Percentiles rank a stretch among this genome's conserved stretches.
Evolutionary conservation across 2,329 filamentous ascomycete genomes (phyloP).

Genomic region (Neonectria neomacrospora): DNA sequence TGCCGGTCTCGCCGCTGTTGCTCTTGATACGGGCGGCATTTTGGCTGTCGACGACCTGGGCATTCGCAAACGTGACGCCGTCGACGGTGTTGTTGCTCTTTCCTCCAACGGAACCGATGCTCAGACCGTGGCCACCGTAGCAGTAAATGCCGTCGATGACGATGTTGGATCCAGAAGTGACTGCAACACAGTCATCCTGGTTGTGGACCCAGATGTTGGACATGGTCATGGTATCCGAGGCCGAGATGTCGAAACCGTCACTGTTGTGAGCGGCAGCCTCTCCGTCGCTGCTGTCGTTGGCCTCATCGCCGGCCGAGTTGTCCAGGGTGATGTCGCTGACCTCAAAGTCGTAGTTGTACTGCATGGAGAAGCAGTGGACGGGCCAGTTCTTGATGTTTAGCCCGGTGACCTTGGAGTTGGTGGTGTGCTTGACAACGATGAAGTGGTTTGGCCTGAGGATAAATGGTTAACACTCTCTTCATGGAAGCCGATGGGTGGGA

Average conservation of each 20-base stretch:
- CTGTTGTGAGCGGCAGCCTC: slow-evolving; percentile 57
- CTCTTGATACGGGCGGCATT: slow-evolving; percentile 63
- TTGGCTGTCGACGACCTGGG: slow-evolving; percentile 58
- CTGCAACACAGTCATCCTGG: slow-evolving; percentile 68
- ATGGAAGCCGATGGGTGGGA: background rate
- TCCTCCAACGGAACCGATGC: slow-evolving; percentile 55
- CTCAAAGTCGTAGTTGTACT: slow-evolving; percentile 45
- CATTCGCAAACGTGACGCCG: slow-evolving; percentile 59
- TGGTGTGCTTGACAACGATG: slow-evolving; percentile 57
- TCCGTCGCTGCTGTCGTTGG: slow-evolving; percentile 28
- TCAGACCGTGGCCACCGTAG: slow-evolving; percentile 54
- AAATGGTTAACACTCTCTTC: background rate
- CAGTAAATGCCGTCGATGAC: slow-evolving; percentile 55
- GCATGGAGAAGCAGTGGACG: slow-evolving; percentile 52
- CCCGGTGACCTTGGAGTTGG: slow-evolving; percentile 46
- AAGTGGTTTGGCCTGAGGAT: slow-evolving; percentile 55
- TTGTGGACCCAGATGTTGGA: slow-evolving; percentile 63
- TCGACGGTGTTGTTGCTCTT: slow-evolving; percentile 63
- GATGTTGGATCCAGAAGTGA: slow-evolving; percentile 61
- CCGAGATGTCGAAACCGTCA: slow-evolving; percentile 66
- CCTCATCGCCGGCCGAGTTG: slow-evolving; percentile 49
- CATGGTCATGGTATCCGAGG: slow-evolving; percentile 59
- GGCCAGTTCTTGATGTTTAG: slow-evolving; percentile 53
- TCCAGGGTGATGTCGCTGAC: slow-evolving; percentile 50
- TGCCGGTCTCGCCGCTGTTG: slow-evolving; percentile 55